phyloP scores from a whole-genome alignment of 2,329 filamentous ascomycete genomes.

The Sporothrix curviconia region DNA sequence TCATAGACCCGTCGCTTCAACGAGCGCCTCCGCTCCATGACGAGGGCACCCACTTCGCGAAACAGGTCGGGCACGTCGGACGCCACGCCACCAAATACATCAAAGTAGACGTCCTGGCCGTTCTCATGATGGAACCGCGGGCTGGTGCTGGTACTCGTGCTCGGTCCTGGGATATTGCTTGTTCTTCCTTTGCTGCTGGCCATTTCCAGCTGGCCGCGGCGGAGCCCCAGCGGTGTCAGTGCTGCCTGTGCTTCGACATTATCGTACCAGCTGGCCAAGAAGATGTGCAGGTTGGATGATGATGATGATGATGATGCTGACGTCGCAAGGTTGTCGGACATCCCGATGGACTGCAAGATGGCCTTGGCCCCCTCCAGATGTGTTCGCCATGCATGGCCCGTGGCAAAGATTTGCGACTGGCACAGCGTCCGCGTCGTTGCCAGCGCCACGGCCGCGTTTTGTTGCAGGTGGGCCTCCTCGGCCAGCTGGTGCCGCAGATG shows the following conservation, averaged over 20 bases:
- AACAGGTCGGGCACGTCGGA: conserved; percentile 17
- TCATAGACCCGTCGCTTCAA: background rate
- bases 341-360: conserved; percentile 7
- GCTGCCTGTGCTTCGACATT: conserved; percentile 13
- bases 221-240: conserved; percentile 10
- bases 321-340: background rate
- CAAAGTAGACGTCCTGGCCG: conserved; percentile 11
- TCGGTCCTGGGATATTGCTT: no score
- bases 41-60: conserved; percentile 13
- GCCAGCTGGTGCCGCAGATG: conserved; percentile 6
- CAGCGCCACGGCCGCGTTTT: conserved; percentile 8
- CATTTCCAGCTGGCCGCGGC: conserved; percentile 10
- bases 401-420: conserved; percentile 13
- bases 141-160: no score
- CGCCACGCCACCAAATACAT: conserved; percentile 17
- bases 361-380: conserved; percentile 13
- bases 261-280: conserved; percentile 16
- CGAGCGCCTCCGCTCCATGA: conserved; percentile 9
- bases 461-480: background rate
- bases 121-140: no score
- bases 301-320: background rate
- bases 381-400: conserved; percentile 11
- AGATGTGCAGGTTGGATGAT: background rate
- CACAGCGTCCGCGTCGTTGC: conserved; percentile 15
- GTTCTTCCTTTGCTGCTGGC: background rate